phyloP scores from a whole-genome alignment of 1,139 yeast genomes.

The Debaryomycetaceae sp. region DNA sequence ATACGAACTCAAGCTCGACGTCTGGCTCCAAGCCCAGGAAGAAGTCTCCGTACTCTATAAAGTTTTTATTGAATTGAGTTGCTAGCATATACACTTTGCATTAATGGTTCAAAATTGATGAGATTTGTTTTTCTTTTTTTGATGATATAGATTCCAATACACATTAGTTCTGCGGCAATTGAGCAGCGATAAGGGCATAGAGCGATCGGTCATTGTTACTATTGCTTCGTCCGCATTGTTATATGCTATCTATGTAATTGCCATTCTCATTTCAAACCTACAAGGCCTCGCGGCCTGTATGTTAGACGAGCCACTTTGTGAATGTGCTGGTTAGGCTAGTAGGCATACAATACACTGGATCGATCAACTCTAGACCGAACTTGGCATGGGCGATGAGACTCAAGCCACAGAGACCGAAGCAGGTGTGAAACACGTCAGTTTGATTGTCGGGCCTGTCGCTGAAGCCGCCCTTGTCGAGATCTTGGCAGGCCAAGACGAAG shows the following conservation, averaged over 20 bases:
- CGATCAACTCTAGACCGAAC: constrained; percentile 52
- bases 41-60: constrained; percentile 27
- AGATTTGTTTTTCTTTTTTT: neutral
- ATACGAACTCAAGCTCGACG: neutral
- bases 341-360: constrained; percentile 89
- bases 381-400: constrained; percentile 63
- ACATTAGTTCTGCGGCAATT: neutral
- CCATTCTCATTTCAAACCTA: neutral
- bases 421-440: constrained; percentile 89
- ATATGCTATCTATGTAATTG: neutral
- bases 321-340: constrained; percentile 42
- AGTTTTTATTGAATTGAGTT: constrained; percentile 12
- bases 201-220: neutral
- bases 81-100: neutral
- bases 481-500: constrained; percentile 79
- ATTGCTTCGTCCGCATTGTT: neutral
- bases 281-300: neutral
- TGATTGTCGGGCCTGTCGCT: constrained; percentile 90
- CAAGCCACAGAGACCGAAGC: constrained; percentile 85
- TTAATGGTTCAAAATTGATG: neutral
- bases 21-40: constrained; percentile 11
- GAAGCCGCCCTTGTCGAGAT: constrained; percentile 76
- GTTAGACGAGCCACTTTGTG: constrained; percentile 30
- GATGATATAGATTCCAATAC: neutral
- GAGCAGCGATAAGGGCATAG: neutral